Evolutionary conservation across 2,329 filamentous ascomycete genomes (phyloP).

Genomic region (Alternaria sp.): DNA sequence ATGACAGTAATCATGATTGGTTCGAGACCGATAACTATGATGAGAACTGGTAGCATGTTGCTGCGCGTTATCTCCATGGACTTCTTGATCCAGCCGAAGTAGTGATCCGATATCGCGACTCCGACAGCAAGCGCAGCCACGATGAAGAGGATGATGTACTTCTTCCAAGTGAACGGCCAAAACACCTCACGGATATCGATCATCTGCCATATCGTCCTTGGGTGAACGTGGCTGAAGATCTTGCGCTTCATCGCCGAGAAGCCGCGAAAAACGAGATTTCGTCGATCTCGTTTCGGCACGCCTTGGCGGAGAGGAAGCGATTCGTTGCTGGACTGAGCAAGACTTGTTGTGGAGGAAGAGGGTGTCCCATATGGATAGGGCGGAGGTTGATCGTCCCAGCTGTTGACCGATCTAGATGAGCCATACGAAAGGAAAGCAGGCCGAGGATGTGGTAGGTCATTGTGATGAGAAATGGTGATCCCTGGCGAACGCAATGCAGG

Average conservation of each 20-base stretch:
- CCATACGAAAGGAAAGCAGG: slow-evolving; percentile 1
- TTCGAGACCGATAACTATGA: slow-evolving; percentile 20
- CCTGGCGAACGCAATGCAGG: not conserved
- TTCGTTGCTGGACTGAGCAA: not conserved
- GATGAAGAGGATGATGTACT: slow-evolving; percentile 18
- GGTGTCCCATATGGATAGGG: not conserved
- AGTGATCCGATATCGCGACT: slow-evolving; percentile 20
- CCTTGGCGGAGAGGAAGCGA: slow-evolving; percentile 6
- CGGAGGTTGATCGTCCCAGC: not conserved
- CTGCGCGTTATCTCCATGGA: slow-evolving; percentile 25
- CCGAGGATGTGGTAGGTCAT: not conserved
- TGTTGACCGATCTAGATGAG: not conserved
- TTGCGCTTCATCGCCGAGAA: not conserved
- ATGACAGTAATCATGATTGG: slow-evolving; percentile 22
- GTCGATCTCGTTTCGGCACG: slow-evolving; percentile 2
- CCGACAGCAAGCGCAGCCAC: slow-evolving; percentile 18
- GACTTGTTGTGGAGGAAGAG: not conserved
- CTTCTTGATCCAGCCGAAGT: slow-evolving; percentile 21
- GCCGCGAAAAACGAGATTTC: not conserved
- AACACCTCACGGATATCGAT: slow-evolving; percentile 22
- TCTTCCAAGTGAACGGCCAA: slow-evolving; percentile 27
- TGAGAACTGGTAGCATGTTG: slow-evolving; percentile 28
- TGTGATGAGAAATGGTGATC: not conserved
- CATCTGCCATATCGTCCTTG: slow-evolving; percentile 14
- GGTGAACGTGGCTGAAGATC: slow-evolving; percentile 15